A percentile compares a stretch with the other conserved stretches of the same genome.
These are phyloP conservation scores for Sporothrix sp. DNA, from an alignment of 2,329 filamentous ascomycete species.

Conservation along the genomic window DNA sequence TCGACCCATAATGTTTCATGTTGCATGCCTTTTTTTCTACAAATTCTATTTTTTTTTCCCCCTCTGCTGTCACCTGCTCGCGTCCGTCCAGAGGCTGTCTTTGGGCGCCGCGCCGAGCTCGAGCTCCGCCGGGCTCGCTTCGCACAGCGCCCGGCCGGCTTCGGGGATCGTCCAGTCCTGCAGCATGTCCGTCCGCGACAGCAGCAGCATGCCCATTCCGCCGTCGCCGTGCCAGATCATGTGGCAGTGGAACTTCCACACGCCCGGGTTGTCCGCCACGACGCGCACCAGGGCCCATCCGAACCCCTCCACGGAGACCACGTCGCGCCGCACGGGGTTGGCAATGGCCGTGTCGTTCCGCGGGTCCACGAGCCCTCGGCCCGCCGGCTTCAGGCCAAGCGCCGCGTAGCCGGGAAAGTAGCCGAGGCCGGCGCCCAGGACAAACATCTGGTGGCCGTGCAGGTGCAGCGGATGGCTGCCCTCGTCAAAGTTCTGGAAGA, in stretches of 20 bases:
- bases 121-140: slow-evolving; percentile 31
- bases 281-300: slow-evolving; percentile 41
- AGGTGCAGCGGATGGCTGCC: slow-evolving; percentile 21
- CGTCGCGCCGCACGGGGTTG: slow-evolving; percentile 40
- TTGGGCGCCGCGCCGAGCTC: slow-evolving; percentile 39
- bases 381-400: slow-evolving; percentile 26
- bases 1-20: no score
- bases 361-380: slow-evolving; percentile 27
- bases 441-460: slow-evolving; percentile 36
- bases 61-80: no score
- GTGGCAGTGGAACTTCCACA: slow-evolving; percentile 33
- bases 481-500: slow-evolving; percentile 35
- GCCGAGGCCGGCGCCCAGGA: slow-evolving; percentile 53
- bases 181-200: slow-evolving; percentile 39
- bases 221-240: slow-evolving; percentile 31
- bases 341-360: slow-evolving; percentile 25
- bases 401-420: slow-evolving; percentile 36
- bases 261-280: slow-evolving; percentile 40
- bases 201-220: slow-evolving; percentile 31
- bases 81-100: slow-evolving; percentile 27
- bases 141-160: slow-evolving; percentile 37
- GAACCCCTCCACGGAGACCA: slow-evolving; percentile 34
- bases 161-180: slow-evolving; percentile 33
- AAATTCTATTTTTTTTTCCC: no score
- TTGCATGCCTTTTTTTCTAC: not conserved